phyloP scores from a whole-genome alignment of 345 rosid species.

The Geranium rotundifolium region DNA sequence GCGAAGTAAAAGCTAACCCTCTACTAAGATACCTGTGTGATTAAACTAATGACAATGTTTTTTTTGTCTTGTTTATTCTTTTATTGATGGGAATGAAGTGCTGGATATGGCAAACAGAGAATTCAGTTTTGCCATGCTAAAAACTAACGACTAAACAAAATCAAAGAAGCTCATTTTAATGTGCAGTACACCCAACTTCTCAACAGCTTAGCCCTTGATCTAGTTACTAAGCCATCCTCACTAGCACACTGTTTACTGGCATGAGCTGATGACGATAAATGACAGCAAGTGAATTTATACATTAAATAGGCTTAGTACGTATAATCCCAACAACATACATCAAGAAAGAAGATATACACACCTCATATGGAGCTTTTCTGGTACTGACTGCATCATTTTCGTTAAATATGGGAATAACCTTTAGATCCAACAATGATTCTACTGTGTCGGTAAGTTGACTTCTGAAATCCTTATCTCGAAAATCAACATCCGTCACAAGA shows the following conservation, averaged over 20 bases:
- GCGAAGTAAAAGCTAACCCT: not conserved
- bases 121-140: not conserved
- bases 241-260: not conserved
- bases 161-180: not conserved
- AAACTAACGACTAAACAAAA: not conserved
- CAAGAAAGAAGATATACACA: slow-evolving; percentile 7
- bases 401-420: slow-evolving; percentile 83
- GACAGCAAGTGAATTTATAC: not conserved
- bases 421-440: slow-evolving; percentile 47
- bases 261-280: not conserved
- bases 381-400: slow-evolving; percentile 99
- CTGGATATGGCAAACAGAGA: not conserved
- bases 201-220: not conserved
- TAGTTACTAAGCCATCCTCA: not conserved
- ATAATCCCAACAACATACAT: not conserved
- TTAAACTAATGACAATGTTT: not conserved
- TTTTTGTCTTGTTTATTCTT: not conserved
- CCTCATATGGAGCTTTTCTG: slow-evolving; percentile 98
- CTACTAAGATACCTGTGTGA: not conserved
- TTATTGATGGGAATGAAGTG: not conserved
- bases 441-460: slow-evolving; percentile 77
- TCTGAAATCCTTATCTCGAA: slow-evolving; percentile 69
- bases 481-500: slow-evolving; percentile 84
- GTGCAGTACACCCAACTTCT: not conserved
- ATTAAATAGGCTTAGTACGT: not conserved